Percentiles rank a stretch among this genome's conserved stretches.
These are phyloP conservation scores for Trichoderma sp. DNA, from an alignment of 2,329 filamentous ascomycete species.

Conservation along the genomic window DNA sequence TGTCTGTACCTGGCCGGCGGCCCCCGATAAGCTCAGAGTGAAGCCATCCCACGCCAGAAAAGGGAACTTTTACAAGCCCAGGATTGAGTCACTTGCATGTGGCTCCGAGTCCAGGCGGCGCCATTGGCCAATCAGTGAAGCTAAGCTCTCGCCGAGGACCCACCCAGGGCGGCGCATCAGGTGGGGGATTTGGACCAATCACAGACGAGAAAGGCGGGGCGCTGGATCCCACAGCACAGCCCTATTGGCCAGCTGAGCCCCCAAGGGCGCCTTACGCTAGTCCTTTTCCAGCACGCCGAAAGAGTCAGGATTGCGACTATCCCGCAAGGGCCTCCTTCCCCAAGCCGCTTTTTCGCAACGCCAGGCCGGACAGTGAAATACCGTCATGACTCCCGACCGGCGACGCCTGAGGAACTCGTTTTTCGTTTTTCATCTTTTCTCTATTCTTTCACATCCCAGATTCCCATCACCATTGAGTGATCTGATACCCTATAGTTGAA, in stretches of 20 bases:
- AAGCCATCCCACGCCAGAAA: not conserved
- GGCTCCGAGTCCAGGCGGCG: constrained; percentile 9
- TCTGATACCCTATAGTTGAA: not conserved
- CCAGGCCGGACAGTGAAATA: constrained; percentile 38
- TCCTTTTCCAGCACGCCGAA: constrained; percentile 47
- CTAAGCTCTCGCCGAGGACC: constrained; percentile 39
- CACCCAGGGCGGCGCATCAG: constrained; percentile 30
- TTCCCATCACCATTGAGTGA: not conserved
- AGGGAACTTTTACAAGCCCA: constrained; percentile 12
- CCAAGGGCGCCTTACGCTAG: constrained; percentile 32
- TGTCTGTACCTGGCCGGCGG: not conserved
- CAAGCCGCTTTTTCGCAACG: constrained; percentile 7
- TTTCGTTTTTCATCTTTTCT: constrained; percentile 21
- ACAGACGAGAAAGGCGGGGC: not conserved
- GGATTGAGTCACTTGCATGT: constrained; percentile 35
- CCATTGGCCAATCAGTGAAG: constrained; percentile 37
- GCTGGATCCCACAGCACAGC: not conserved
- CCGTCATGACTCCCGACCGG: constrained; percentile 36
- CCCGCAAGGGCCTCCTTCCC: constrained; percentile 23
- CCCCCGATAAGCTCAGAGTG: not conserved
- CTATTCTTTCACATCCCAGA: not conserved
- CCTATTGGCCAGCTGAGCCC: constrained; percentile 33
- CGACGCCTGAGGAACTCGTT: constrained; percentile 36
- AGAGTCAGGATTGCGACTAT: constrained; percentile 42
- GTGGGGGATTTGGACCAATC: constrained; percentile 36